Conservation (phyloP, 148 eudicot species). For the Fagopyrum homotropicum region DNA sequence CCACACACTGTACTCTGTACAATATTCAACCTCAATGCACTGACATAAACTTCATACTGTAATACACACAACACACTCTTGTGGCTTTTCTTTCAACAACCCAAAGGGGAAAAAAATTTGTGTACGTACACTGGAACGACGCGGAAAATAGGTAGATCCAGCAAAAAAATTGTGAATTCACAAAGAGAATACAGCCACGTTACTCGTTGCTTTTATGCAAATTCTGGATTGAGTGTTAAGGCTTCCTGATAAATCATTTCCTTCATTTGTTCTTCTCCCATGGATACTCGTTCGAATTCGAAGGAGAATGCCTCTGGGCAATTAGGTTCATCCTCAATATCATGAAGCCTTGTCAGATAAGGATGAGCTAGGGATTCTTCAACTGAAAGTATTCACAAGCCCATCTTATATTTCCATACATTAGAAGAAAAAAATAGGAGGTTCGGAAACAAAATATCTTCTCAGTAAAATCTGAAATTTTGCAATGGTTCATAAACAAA, state of each 20-base stretch:
- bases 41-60: not conserved
- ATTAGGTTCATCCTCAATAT: slow-evolving; percentile 64
- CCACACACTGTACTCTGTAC: not conserved
- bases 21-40: not conserved
- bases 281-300: slow-evolving; percentile 66
- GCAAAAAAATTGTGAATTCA: not conserved
- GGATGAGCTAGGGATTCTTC: slow-evolving; percentile 86
- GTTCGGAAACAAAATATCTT: not conserved
- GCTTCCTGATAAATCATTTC: slow-evolving; percentile 86
- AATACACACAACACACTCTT: not conserved
- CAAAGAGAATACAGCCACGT: not conserved
- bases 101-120: not conserved
- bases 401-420: not conserved
- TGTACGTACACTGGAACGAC: not conserved
- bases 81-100: not conserved
- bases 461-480: not conserved
- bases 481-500: not conserved
- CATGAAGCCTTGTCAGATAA: slow-evolving; percentile 69
- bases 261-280: slow-evolving; percentile 78
- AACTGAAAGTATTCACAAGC: slow-evolving; percentile 29
- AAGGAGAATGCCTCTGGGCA: slow-evolving; percentile 68
- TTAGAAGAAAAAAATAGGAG: not conserved
- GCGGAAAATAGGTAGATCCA: not conserved
- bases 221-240: slow-evolving; percentile 51
- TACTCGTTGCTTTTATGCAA: slow-evolving; percentile 21